Evolutionary conservation across 2,329 filamentous ascomycete genomes (phyloP), one percentile per base, ranked within the genome.

Genomic region (Anisogramma anomala): DNA sequence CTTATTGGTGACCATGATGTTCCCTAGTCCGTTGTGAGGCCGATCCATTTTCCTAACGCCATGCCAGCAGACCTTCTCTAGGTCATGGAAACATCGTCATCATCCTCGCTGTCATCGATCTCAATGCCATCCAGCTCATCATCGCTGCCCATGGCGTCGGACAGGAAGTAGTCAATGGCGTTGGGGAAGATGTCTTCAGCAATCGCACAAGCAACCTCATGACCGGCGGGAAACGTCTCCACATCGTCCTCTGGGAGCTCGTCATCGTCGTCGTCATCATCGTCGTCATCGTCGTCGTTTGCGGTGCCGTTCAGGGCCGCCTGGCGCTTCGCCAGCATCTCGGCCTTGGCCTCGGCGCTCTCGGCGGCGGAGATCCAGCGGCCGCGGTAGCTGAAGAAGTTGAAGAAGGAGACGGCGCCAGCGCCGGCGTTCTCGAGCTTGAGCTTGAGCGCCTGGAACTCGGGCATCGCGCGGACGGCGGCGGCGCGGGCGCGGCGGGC

Each of bases 371-470:
- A 71, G 46, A 82, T 66, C 53, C 71, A 74, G 40, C 70, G 61
- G 49, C 67, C 77, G 50, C 63, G 71, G 59, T 75, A 84, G 10
- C 71, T 77, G 57, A 85, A 85, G 68, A 78, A 81, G 37, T 74
- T 72, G 57, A 84, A 84, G 66, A 84, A 84, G 58, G 72, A 77
- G 27, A 69, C 52, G 8, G 68, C 67, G 49, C 44, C 41, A 33
- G 15, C 18, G 30, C 33, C 34, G 33, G 33, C 33, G 7, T 34
- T 54, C 42, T 71, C 69, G 22, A 76, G 62, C 60, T 71, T 68
- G 52, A 67, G 60, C 31, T 66, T 62, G 40, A 82, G 58, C 32
- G 65, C 62, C 55, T 72, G 67, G 56, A 71, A 76, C 49, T 72
- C 69, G 11, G 68, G 64, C 36, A 77, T 57, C 41, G 62, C 25